Conservation (phyloP, 2,329 filamentous ascomycete species). For the Penicillium sp. region DNA sequence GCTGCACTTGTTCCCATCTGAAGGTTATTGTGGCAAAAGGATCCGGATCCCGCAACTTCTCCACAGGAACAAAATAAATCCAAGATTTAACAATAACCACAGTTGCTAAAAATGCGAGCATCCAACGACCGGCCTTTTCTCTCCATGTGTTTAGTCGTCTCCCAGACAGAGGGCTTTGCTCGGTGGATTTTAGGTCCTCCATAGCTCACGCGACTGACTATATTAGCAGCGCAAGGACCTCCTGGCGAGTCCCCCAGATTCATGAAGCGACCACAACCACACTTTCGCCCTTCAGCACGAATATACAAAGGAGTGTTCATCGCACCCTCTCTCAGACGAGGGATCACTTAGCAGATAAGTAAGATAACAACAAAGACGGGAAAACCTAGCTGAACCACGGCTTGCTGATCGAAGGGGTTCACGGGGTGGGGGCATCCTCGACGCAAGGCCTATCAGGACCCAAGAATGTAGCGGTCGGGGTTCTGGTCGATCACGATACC, state of each 20-base stretch:
- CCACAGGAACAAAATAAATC: not conserved
- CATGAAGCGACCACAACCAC: not conserved
- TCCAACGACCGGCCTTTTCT: conserved; percentile 3
- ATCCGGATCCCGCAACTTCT: not conserved
- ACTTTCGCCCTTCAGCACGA: not conserved
- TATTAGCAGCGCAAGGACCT: not conserved
- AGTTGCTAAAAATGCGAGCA: not conserved
- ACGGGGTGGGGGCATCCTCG: not conserved
- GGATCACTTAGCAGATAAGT: conserved; percentile 4
- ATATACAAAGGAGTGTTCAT: not conserved
- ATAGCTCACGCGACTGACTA: conserved; percentile 5
- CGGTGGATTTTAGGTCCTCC: conserved; percentile 10
- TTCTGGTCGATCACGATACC: conserved; percentile 8
- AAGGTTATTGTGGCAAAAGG: conserved; percentile 1
- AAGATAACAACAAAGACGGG: not conserved
- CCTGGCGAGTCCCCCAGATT: not conserved
- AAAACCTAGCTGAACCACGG: conserved; percentile 4
- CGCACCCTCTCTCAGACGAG: too few species aligned
- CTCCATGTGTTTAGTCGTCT: not conserved
- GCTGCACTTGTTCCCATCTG: conserved; percentile 26
- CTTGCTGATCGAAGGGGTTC: conserved; percentile 3
- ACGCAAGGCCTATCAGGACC: not conserved
- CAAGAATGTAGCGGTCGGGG: conserved; percentile 7
- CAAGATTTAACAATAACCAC: conserved; percentile 2
- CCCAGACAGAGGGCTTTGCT: not conserved